Conservation (phyloP, 1,284 basidiomycete species). For the Ganoderma lingzhi region DNA sequence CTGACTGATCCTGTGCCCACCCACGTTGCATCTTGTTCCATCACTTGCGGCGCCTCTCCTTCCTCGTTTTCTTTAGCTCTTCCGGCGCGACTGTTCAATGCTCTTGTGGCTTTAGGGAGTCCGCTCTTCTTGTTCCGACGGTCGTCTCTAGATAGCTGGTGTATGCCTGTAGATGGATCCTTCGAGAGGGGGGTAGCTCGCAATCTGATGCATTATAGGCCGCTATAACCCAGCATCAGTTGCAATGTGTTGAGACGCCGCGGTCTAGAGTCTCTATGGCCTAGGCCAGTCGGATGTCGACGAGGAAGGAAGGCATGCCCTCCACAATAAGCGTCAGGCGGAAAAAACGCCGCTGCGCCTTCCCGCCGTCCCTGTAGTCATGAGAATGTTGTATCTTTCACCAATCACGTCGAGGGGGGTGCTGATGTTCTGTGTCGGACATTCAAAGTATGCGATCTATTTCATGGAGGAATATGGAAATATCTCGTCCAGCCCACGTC, state of each 20-base stretch:
- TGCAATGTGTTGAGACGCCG: background rate
- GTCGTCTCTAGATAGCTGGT: background rate
- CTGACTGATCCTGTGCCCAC: constrained; percentile 29
- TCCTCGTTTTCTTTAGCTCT: background rate
- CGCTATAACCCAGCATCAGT: constrained; percentile 1
- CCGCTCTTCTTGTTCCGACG: background rate
- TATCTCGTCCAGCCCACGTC: background rate
- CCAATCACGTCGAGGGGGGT: constrained; percentile 5
- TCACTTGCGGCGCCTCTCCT: background rate
- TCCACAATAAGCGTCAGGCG: background rate
- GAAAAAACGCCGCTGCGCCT: constrained; percentile 10
- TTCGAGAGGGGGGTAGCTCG: background rate
- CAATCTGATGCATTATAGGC: background rate
- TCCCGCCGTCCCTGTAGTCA: constrained; percentile 1
- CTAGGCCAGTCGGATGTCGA: constrained; percentile 3
- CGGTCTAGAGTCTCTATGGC: constrained; percentile 5
- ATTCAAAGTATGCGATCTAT: background rate
- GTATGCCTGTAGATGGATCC: background rate
- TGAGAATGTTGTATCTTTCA: constrained; percentile 11
- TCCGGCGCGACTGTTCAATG: background rate
- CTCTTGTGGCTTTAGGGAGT: background rate
- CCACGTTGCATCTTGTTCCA: background rate
- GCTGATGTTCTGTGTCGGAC: constrained; percentile 2
- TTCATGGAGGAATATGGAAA: background rate
- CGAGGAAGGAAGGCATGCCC: background rate